Evolutionary conservation across 345 rosid genomes (phyloP), one percentile per base, ranked within the genome.

Genomic region (Leavenworthia alabamica): DNA sequence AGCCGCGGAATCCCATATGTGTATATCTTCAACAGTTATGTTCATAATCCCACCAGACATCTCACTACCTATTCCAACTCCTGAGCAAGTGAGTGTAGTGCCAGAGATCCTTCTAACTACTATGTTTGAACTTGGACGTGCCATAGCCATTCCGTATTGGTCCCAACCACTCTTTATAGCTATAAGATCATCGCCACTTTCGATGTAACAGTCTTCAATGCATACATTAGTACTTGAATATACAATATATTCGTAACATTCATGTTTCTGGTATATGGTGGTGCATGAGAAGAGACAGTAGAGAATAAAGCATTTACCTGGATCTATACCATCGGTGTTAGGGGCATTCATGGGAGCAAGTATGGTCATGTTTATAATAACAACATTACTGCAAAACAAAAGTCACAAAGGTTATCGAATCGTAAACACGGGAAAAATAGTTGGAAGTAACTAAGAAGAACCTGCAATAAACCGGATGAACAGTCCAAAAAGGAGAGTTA

Each of bases 111-210:
- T 78, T 75, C 86, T 68, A 45, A 93, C 68, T 24, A 75, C 47
- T 41, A 93, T 85, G 73, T 89, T 84, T 11, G 87, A 84, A 72
- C 99, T 93, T 4, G 99, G 96, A n/a, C 75, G 90, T 8, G 88
- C 94, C 85, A 84, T 72, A 11, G 71, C 57, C 42, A 93, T 83
- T 23, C 99, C 99, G 44, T 84, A 89, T 8, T 93, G 96, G 71
- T 93, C 97, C 99, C 99, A 93, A 0, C 99, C 97, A 53, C 99
- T 93, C 64, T 93, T 93, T 40, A 93, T 81, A 0, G 97, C 99
- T 17, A 93, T 86, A 67, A 93, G 96, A 75, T 89, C 99, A 69
- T 93, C 96, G 2, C 97, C 99, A 6, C 99, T 93, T 74, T 89
- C 95, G 3, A 93, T 80, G 65, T 89, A 93, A 69, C 94, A 83